A percentile compares a stretch with the other conserved stretches of the same genome.
Conservation (phyloP, 2,329 filamentous ascomycete genomes). For the Gremmenia infestans region DNA sequence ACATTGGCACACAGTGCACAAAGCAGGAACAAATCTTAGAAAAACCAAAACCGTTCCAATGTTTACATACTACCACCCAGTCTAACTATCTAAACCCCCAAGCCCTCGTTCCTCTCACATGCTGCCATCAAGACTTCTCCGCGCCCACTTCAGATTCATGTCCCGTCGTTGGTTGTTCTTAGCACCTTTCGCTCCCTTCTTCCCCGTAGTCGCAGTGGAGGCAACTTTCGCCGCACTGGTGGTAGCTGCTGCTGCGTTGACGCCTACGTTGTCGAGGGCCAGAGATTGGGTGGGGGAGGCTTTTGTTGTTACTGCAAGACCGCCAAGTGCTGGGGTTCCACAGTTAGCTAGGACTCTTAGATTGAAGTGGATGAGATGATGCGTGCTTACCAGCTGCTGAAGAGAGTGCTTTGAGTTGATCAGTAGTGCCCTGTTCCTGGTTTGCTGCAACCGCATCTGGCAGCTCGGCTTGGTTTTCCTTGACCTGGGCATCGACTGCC, state of each 20-base stretch:
- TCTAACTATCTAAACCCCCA: too few species aligned
- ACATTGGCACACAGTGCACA: too few species aligned
- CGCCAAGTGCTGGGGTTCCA: conserved; percentile 22
- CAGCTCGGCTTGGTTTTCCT: conserved; percentile 47
- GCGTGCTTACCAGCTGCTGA: conserved; percentile 30
- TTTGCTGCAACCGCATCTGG: conserved; percentile 41
- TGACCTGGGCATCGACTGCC: conserved; percentile 43
- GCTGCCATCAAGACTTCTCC: not conserved
- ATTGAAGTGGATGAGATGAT: not conserved
- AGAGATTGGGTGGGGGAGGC: conserved; percentile 34
- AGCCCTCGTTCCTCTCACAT: not conserved
- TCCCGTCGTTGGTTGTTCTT: not conserved
- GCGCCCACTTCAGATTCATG: not conserved
- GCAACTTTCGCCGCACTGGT: not conserved
- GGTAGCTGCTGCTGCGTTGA: conserved; percentile 13
- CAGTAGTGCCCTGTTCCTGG: conserved; percentile 35
- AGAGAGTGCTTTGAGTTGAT: conserved; percentile 25
- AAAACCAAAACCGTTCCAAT: too few species aligned
- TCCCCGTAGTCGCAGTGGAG: not conserved
- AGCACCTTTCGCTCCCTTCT: not conserved
- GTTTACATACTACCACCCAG: too few species aligned
- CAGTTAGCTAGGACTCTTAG: not conserved
- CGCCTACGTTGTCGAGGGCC: conserved; percentile 16
- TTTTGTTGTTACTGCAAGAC: conserved; percentile 27
- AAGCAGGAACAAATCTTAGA: too few species aligned